These are phyloP conservation scores for Coniella lustricola DNA, from an alignment of 2,329 filamentous ascomycete species.

Conservation along the genomic window DNA sequence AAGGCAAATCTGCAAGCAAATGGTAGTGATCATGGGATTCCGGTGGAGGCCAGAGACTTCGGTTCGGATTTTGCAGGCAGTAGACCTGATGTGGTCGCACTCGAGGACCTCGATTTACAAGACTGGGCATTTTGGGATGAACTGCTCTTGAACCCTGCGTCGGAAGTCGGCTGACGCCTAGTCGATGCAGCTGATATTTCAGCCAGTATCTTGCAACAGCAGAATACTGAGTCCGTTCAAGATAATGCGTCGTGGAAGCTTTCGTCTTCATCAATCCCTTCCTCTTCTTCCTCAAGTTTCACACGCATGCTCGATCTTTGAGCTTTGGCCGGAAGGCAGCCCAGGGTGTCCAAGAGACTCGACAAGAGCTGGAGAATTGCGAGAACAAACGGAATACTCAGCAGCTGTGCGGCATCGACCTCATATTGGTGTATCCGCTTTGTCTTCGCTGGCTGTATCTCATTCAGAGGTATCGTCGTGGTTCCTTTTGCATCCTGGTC, in stretches of 20 bases:
- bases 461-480: too few relatives aligned
- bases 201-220: too few relatives aligned
- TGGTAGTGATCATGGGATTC: too few relatives aligned
- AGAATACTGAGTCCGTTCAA: too few relatives aligned
- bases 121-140: constrained; percentile 25
- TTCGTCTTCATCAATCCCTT: too few relatives aligned
- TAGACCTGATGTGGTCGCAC: not conserved
- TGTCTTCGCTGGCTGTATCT: not conserved
- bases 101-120: constrained; percentile 17
- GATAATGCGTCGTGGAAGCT: too few relatives aligned
- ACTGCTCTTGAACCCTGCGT: not conserved
- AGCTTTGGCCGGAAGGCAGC: not conserved
- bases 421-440: not conserved
- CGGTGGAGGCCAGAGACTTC: not conserved
- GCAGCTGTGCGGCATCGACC: not conserved
- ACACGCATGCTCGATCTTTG: too few relatives aligned
- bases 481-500: too few relatives aligned
- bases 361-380: not conserved
- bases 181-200: too few relatives aligned
- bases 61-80: not conserved
- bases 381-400: not conserved
- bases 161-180: too few relatives aligned
- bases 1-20: not conserved
- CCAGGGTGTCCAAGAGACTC: not conserved
- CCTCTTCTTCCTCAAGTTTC: too few relatives aligned